These are phyloP conservation scores for Pseudonitzschia delicatissima DNA, from an alignment of 108 stramenopile species.

Conservation along the genomic window DNA sequence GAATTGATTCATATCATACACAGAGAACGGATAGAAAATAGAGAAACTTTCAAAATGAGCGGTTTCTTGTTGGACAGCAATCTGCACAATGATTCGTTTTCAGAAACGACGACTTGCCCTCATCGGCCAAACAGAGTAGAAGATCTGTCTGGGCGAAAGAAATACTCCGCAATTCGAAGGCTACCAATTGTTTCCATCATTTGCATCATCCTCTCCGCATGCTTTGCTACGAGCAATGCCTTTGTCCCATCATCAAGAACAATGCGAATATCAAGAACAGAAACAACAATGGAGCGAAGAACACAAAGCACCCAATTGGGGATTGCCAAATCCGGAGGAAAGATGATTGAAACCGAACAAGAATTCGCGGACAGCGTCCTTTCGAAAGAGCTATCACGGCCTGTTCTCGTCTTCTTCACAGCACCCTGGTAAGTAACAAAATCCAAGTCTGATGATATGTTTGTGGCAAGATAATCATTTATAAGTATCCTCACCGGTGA, in stretches of 20 bases:
- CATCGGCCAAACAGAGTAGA: too few species aligned
- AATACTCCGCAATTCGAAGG: not conserved
- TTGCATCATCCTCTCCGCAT: not conserved
- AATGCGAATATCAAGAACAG: not conserved
- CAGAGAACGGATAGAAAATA: not conserved
- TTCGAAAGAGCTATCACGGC: slow-evolving; percentile 22
- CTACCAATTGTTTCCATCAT: not conserved
- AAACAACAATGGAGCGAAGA: too few species aligned
- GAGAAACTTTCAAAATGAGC: not conserved
- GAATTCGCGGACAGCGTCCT: slow-evolving; percentile 61
- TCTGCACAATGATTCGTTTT: too few species aligned
- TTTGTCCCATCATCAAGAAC: not conserved
- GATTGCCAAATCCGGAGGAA: slow-evolving; percentile 73
- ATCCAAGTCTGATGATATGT: too few species aligned
- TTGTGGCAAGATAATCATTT: too few species aligned
- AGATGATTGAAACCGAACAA: slow-evolving; percentile 51
- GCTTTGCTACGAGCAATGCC: not conserved
- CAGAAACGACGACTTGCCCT: too few species aligned
- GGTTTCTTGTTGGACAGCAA: not conserved
- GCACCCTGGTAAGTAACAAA: slow-evolving; percentile 68
- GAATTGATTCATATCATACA: not conserved
- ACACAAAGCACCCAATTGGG: not conserved
- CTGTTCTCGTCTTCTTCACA: slow-evolving; percentile 70
- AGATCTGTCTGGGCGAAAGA: not conserved
- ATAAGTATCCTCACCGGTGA: too few species aligned